These are phyloP conservation scores for Angomonas ambiguus DNA, from an alignment of 208 protist species.

Conservation along the genomic window DNA sequence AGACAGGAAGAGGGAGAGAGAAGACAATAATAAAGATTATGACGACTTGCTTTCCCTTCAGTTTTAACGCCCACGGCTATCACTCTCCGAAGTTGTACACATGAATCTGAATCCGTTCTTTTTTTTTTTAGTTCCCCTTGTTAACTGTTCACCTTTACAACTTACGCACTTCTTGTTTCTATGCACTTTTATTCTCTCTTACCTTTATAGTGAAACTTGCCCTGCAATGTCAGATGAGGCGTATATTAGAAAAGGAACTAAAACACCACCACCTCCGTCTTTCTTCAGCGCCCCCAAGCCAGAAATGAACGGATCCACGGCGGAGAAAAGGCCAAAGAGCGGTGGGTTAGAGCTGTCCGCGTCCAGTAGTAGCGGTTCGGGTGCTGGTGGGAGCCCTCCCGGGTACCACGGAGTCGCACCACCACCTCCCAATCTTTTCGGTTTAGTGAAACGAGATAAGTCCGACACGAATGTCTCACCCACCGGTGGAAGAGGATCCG, in stretches of 20 bases:
- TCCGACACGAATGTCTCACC: not conserved
- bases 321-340: not conserved
- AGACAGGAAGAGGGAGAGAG: conserved; percentile 28
- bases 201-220: too few relatives aligned
- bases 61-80: too few relatives aligned
- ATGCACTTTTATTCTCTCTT: too few relatives aligned
- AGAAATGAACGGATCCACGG: not conserved
- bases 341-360: not conserved
- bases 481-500: not conserved
- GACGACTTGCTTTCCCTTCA: conserved; percentile 65
- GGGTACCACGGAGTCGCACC: not conserved
- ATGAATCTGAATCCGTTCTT: not conserved
- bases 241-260: too few relatives aligned
- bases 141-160: too few relatives aligned
- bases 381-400: not conserved
- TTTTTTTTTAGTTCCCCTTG: conserved; percentile 2
- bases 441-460: not conserved
- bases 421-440: not conserved
- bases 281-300: not conserved
- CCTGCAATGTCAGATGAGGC: too few relatives aligned
- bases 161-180: too few relatives aligned
- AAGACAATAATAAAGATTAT: conserved; percentile 51
- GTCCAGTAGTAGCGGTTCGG: not conserved
- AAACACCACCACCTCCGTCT: not conserved
- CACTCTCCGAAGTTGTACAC: not conserved